These are phyloP conservation scores for Petasospora rhodanensis DNA, from an alignment of 1,139 yeast species.

Conservation along the genomic window DNA sequence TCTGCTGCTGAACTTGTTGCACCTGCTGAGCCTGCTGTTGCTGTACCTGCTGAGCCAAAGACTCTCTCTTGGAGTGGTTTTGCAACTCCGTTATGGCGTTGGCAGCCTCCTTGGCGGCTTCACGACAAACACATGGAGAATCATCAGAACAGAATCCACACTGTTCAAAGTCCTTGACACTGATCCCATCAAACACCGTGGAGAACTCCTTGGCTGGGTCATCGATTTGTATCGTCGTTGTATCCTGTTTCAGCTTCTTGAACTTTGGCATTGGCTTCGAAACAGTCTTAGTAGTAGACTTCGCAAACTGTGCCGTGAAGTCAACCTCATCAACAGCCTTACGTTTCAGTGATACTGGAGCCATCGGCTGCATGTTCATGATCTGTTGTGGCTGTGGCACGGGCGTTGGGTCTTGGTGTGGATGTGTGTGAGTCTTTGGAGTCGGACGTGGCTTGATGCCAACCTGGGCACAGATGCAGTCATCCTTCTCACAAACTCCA, in stretches of 20 bases:
- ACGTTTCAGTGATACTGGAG: slow-evolving; percentile 54
- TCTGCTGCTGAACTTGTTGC: no score
- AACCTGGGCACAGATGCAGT: slow-evolving; percentile 64
- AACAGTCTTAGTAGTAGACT: slow-evolving; percentile 10
- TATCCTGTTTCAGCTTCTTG: slow-evolving; percentile 2
- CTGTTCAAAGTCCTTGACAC: slow-evolving; percentile 36
- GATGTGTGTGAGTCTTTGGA: neutral
- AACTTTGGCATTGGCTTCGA: slow-evolving; percentile 24
- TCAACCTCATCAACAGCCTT: slow-evolving; percentile 42
- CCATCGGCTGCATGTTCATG: slow-evolving; percentile 47
- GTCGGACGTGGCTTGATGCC: slow-evolving; percentile 40
- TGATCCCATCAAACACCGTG: slow-evolving; percentile 29
- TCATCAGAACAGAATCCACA: slow-evolving; percentile 95
- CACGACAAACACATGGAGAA: slow-evolving; percentile 89
- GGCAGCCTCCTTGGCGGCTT: slow-evolving; percentile 57
- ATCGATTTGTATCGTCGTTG: slow-evolving; percentile 1
- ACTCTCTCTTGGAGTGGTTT: slow-evolving; percentile 21
- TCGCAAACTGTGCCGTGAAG: slow-evolving; percentile 46
- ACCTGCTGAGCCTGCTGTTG: slow-evolving; percentile 13
- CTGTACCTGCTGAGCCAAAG: slow-evolving; percentile 14
- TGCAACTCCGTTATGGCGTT: slow-evolving; percentile 25
- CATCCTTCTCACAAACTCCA: slow-evolving; percentile 65
- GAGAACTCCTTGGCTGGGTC: slow-evolving; percentile 23
- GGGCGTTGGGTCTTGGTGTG: slow-evolving; percentile 1
- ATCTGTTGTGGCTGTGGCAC: slow-evolving; percentile 25